Conservation (phyloP, 2,329 filamentous ascomycete genomes). For the Colletotrichum sp. region DNA sequence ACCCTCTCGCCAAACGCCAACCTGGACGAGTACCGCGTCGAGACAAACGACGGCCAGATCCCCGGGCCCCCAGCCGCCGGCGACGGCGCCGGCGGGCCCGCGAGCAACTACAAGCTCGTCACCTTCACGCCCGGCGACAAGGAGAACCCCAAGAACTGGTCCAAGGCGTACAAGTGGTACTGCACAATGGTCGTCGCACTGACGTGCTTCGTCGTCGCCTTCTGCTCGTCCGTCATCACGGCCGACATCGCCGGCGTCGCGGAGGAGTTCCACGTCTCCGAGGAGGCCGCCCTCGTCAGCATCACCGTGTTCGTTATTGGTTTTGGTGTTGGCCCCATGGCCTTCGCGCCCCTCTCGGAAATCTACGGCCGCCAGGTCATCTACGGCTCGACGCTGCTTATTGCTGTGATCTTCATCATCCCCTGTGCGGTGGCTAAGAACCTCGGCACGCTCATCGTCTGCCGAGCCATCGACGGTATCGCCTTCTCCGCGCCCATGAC, state of each 20-base stretch:
- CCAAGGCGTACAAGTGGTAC: slow-evolving; percentile 79
- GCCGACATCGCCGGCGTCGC: slow-evolving; percentile 72
- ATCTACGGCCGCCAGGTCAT: slow-evolving; percentile 74
- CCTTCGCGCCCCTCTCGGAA: slow-evolving; percentile 80
- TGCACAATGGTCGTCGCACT: slow-evolving; percentile 83
- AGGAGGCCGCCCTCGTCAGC: slow-evolving; percentile 74
- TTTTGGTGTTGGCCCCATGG: slow-evolving; percentile 82
- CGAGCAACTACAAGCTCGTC: slow-evolving; percentile 56
- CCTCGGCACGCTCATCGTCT: slow-evolving; percentile 77
- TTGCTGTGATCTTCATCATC: slow-evolving; percentile 81
- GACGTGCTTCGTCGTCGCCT: slow-evolving; percentile 77
- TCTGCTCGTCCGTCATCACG: slow-evolving; percentile 77
- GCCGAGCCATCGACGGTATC: slow-evolving; percentile 80
- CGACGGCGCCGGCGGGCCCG: background rate
- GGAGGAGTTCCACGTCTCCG: slow-evolving; percentile 69
- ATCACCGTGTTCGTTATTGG: slow-evolving; percentile 82
- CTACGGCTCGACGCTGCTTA: slow-evolving; percentile 69
- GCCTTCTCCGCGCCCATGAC: slow-evolving; percentile 89
- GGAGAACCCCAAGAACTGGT: slow-evolving; percentile 88
- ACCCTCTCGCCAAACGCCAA: slow-evolving; percentile 65
- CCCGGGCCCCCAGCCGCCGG: slow-evolving; percentile 39
- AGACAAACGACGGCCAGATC: slow-evolving; percentile 68
- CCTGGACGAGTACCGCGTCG: slow-evolving; percentile 70
- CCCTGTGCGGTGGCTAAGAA: slow-evolving; percentile 80
- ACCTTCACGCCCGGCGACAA: slow-evolving; percentile 73